Conservation (phyloP, 352 stramenopile genomes). For the Phytophthora agathidicida region DNA sequence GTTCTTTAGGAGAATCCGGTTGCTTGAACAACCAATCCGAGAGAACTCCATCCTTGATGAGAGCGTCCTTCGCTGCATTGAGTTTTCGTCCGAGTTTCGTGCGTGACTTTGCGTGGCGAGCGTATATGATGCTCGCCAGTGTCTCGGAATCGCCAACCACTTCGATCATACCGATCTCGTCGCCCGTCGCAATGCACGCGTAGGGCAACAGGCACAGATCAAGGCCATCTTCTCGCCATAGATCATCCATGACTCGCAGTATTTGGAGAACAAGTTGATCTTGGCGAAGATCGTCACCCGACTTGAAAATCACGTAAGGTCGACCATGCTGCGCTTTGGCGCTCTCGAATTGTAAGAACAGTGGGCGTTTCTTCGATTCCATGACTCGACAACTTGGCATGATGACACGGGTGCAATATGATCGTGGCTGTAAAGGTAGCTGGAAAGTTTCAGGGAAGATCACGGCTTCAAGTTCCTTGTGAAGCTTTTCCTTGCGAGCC, state of each 20-base stretch:
- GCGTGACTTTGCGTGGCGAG: constrained; percentile 59
- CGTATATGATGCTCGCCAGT: constrained; percentile 87
- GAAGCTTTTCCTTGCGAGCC: constrained; percentile 58
- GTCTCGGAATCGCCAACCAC: constrained; percentile 90
- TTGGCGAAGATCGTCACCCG: constrained; percentile 93
- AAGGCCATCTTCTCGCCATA: constrained; percentile 87
- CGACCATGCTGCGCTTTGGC: constrained; percentile 64
- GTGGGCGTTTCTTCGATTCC: constrained; percentile 93
- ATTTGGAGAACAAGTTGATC: constrained; percentile 94
- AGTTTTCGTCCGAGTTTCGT: constrained; percentile 75
- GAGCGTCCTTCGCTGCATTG: constrained; percentile 69
- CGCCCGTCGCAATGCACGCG: constrained; percentile 86
- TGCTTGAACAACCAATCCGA: constrained; percentile 77
- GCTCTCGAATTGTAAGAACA: constrained; percentile 88
- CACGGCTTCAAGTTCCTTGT: constrained; percentile 52
- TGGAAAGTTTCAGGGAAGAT: constrained; percentile 89
- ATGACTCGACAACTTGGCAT: constrained; percentile 91
- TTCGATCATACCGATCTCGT: constrained; percentile 91
- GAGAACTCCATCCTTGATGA: constrained; percentile 62
- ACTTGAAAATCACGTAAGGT: constrained; percentile 92
- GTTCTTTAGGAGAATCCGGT: constrained; percentile 1
- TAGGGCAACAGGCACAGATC: constrained; percentile 90
- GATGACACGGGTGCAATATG: constrained; percentile 81
- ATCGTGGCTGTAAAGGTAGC: constrained; percentile 85
- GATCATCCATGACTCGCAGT: constrained; percentile 90